These are phyloP conservation scores for Capsella bursapastoris DNA, from an alignment of 345 rosid genomes.

Conservation along the genomic window DNA sequence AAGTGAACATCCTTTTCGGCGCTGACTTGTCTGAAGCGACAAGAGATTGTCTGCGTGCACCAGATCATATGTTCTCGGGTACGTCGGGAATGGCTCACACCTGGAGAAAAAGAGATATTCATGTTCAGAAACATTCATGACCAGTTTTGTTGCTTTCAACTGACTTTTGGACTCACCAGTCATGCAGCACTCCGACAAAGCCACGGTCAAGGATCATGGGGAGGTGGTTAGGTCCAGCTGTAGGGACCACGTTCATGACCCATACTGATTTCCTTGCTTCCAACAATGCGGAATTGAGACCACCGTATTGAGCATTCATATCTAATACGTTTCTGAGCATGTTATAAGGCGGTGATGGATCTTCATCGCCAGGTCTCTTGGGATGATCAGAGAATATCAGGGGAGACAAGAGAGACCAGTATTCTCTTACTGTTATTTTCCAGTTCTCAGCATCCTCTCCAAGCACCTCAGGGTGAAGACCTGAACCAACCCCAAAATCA, in stretches of 20 bases:
- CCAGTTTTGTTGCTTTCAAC: too few relatives aligned
- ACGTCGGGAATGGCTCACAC: conserved; percentile 96
- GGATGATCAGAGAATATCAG: conserved; percentile 99
- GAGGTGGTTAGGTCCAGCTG: conserved; percentile 78
- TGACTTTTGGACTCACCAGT: conserved; percentile 63
- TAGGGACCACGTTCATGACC: conserved; percentile 99
- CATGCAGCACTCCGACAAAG: conserved; percentile 85
- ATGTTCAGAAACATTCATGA: too few relatives aligned
- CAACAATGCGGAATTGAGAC: conserved; percentile 82
- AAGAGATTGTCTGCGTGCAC: conserved; percentile 87
- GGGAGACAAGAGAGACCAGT: conserved; percentile 97
- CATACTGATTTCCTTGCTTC: conserved; percentile 85
- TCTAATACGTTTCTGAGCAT: conserved; percentile 96
- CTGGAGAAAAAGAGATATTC: conserved; percentile 47
- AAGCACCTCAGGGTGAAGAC: conserved; percentile 68
- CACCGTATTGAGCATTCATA: conserved; percentile 95
- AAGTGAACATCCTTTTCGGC: conserved; percentile 53
- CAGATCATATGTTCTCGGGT: conserved; percentile 94
- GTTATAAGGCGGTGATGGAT: conserved; percentile 96
- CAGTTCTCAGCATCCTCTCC: conserved; percentile 67
- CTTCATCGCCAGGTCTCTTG: conserved; percentile 99
- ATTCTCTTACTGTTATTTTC: conserved; percentile 65
- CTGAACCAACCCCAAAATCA: conserved; percentile 47
- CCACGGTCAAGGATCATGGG: conserved; percentile 93
- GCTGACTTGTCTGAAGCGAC: conserved; percentile 60